Conservation (phyloP, 352 stramenopile species). For the Achlya hypogyna region DNA sequence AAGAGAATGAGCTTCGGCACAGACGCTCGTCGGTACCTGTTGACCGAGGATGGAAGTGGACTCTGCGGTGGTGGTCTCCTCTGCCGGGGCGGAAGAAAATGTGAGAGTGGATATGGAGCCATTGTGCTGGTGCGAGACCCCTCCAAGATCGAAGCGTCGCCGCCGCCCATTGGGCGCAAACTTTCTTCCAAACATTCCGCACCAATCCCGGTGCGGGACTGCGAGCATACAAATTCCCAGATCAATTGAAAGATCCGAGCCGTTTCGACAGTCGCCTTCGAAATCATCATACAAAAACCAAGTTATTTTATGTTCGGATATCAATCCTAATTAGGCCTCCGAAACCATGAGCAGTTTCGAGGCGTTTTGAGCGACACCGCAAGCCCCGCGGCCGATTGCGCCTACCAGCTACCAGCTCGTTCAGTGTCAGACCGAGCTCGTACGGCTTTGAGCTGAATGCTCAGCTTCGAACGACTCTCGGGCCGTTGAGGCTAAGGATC, state of each 20-base stretch:
- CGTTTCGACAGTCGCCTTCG: neutral
- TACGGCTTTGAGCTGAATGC: no score
- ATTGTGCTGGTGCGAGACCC: neutral
- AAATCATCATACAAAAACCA: neutral
- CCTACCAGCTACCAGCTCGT: no score
- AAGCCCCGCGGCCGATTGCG: neutral
- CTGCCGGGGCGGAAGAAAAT: neutral
- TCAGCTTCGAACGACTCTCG: no score
- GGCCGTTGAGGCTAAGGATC: no score
- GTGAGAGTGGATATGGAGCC: neutral
- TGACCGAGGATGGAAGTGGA: neutral
- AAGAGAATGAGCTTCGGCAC: neutral
- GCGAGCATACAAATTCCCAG: constrained; percentile 1
- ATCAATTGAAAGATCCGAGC: constrained; percentile 2
- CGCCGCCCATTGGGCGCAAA: constrained; percentile 2
- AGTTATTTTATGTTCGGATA: neutral
- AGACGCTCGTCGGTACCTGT: neutral
- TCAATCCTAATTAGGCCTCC: neutral
- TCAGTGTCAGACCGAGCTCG: no score
- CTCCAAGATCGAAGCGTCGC: constrained; percentile 16
- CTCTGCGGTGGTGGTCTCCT: neutral
- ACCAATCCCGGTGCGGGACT: neutral
- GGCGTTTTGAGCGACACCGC: neutral
- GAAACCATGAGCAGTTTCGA: neutral
- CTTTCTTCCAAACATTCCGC: constrained; percentile 8